Evolutionary conservation across 345 rosid species (phyloP), one percentile per base, ranked within the genome.

Genomic region (Linum lewisii): DNA sequence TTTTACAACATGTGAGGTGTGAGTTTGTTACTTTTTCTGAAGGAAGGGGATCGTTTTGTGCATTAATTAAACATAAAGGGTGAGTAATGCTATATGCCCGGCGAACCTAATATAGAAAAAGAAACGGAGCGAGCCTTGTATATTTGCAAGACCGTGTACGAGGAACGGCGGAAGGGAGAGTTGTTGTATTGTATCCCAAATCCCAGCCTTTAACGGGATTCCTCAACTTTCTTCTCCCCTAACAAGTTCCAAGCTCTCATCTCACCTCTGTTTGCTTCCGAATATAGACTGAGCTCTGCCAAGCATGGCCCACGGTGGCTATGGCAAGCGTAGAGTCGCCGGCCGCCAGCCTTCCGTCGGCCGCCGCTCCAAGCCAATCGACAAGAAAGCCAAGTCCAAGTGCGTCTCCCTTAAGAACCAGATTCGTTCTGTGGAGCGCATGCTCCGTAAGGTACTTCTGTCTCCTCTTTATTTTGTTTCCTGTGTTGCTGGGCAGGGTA

Each of bases 281-380:
- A 42, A 42, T 42, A 42, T 16, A 42, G 15, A 42, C 18, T 42
- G 47, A 4, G 18, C 14, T n/a, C n/a, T 42, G 26, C 55, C 18
- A 29, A 25, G 52, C 70, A 92, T 92, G 98, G 96, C 95, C 64
- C 98, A 92, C 60, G 97, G 97, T 61, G 98, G 95, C 62, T 88
- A 84, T 56, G 85, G 82, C 59, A 89, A 83, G 79, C 87, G 94
- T 53, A 64, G 84, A 25, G 81, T 73, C 42, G 82, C 86, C 1
- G 85, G 79, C 69, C 87, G 84, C 13, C 77, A 80, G 37, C 75
- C 79, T 25, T 63, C 51, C 5, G 68, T 85, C 1, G 82, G 83
- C n/a, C 95, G 99, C 24, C 94, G 92, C 34, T 84, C 95, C 15
- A 93, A 84, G 65, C 85, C 69, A 13, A 85, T 81, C 1, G 95